These are phyloP conservation scores for Vitis amurensis DNA, from an alignment of 164 flowering plant species.

Conservation along the genomic window DNA sequence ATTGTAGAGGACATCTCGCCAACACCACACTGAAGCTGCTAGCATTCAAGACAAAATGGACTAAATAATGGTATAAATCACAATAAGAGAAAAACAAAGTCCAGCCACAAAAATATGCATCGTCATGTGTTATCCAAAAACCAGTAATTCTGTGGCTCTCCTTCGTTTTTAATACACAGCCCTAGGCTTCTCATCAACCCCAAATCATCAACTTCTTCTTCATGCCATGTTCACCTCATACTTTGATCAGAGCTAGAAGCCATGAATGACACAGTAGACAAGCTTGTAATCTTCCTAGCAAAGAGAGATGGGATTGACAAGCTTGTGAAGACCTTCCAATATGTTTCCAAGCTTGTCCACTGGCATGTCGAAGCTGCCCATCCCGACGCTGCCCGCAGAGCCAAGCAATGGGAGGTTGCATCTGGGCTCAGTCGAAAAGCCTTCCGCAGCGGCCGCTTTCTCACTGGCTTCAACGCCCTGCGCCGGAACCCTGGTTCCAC, in stretches of 20 bases:
- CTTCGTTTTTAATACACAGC: too few species aligned
- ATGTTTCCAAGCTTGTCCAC: conserved; percentile 84
- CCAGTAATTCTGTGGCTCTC: too few species aligned
- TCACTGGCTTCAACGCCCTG: conserved; percentile 84
- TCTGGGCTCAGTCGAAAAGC: conserved; percentile 89
- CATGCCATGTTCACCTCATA: too few species aligned
- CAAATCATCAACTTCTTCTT: too few species aligned
- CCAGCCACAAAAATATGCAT: too few species aligned
- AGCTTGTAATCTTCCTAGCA: conserved; percentile 86
- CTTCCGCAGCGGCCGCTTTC: conserved; percentile 80
- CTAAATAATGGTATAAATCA: too few species aligned
- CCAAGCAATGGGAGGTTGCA: conserved; percentile 85
- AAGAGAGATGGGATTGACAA: conserved; percentile 98
- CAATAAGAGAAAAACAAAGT: too few species aligned
- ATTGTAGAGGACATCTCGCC: too few species aligned
- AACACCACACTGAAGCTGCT: too few species aligned
- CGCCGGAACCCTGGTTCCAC: conserved; percentile 70
- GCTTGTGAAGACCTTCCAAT: conserved; percentile 97
- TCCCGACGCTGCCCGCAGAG: conserved; percentile 50
- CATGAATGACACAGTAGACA: conserved; percentile 86
- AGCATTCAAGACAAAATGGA: too few species aligned
- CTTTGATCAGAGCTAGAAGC: neutral
- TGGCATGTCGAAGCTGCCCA: conserved; percentile 57
- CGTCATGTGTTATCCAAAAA: too few species aligned
- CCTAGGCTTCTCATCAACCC: too few species aligned